Percentiles rank a stretch among this genome's conserved stretches.
phyloP scores from a whole-genome alignment of 2,329 filamentous ascomycete species.

The Calonectria henricotiae region DNA sequence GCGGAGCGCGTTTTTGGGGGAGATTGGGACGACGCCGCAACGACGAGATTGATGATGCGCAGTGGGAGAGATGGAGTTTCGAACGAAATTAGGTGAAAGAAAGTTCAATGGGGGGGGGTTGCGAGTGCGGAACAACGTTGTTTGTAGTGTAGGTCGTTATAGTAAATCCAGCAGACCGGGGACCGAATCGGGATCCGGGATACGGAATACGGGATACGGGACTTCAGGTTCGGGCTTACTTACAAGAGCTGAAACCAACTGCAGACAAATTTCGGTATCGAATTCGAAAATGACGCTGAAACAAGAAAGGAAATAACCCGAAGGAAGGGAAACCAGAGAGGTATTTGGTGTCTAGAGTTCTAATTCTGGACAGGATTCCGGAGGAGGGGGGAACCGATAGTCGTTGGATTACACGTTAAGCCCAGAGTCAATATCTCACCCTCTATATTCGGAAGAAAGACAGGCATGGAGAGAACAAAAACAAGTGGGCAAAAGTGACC shows the following conservation, averaged over 20 bases:
- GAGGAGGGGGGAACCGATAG: background rate
- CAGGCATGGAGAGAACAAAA: conserved; percentile 1
- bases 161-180: background rate
- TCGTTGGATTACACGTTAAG: conserved; percentile 9
- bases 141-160: background rate
- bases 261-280: background rate
- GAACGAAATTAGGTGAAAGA: background rate
- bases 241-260: conserved; percentile 14
- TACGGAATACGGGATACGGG: conserved; percentile 10
- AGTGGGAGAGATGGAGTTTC: background rate
- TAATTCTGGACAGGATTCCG: background rate
- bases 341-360: background rate
- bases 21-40: conserved; percentile 9
- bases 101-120: background rate
- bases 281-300: background rate
- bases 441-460: conserved; percentile 7
- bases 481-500: background rate
- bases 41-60: background rate
- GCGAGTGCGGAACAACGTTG: background rate
- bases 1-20: conserved; percentile 28
- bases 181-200: conserved; percentile 31
- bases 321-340: background rate
- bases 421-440: conserved; percentile 15
- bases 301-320: background rate
- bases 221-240: conserved; percentile 15